Evolutionary conservation across 2,329 filamentous ascomycete species (phyloP), one percentile per base, ranked within the genome.

Genomic region (Helotiales sp.): DNA sequence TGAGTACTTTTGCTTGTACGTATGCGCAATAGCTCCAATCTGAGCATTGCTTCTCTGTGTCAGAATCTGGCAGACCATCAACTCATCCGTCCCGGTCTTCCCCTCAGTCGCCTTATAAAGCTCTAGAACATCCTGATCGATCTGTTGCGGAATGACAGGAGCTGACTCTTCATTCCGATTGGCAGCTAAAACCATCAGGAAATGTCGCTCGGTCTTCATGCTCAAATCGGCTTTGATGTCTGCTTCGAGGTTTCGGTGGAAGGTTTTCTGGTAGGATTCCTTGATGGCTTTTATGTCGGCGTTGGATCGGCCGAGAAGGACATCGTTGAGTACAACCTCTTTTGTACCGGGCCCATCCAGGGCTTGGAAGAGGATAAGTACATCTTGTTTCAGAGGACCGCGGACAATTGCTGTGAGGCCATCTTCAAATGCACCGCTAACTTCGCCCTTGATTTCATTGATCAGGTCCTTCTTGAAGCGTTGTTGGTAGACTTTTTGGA

Each of bases 271-370:
- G 78, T 97, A 98, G 20, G 88, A 86, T 55, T 83, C 79, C 81
- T 96, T 97, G 83, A 99, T 97, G 45, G 92, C 93, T 63, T 87
- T 85, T 45, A 99, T 83, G 74, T 98, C 95, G 37, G 93, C 93
- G 75, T 98, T 98, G 40, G 89, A 91, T 40, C 95, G 87, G 8
- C 89, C 86, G 3, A 97, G 86, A 1, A 98, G 84, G 6, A 97
- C 86, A 73, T 98, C 95, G 77, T 97, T 96, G 59, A 99, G 84
- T 0, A 96, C 84, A 63, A 83, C 82, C 77, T 98, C 95, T 74
- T 97, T 97, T 0, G 95, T 98, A 7, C 96, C 96, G 0, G 88
- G 77, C 0, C 95, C 93, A 58, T 88, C 84, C 82, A 97, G 89
- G 1, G 93, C 90, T 1, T 90, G 84, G 75, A 89, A 84, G 8